These are phyloP conservation scores for Lablab purpureus DNA, from an alignment of 306 rosid species.

Conservation along the genomic window DNA sequence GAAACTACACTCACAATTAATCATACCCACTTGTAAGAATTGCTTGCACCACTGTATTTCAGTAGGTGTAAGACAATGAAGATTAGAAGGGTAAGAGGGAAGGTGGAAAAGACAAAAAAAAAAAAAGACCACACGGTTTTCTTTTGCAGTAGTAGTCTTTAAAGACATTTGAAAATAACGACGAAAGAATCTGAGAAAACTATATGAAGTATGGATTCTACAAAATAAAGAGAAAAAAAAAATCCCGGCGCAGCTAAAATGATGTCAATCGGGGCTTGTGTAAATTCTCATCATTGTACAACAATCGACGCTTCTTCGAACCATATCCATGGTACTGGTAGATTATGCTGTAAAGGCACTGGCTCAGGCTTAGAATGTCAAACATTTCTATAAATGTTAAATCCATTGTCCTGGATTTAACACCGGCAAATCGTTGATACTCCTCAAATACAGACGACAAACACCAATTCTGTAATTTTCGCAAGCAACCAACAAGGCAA, in stretches of 20 bases:
- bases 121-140: background rate
- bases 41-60: slow-evolving; percentile 25
- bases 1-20: slow-evolving; percentile 19
- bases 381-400: slow-evolving; percentile 75
- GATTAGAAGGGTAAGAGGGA: background rate
- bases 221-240: background rate
- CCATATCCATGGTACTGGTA: slow-evolving; percentile 92
- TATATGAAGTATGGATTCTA: slow-evolving; percentile 26
- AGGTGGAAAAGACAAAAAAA: background rate
- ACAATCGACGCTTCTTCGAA: slow-evolving; percentile 78
- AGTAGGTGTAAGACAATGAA: slow-evolving; percentile 21
- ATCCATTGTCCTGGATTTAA: slow-evolving; percentile 74
- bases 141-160: background rate
- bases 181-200: slow-evolving; percentile 9
- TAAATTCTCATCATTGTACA: slow-evolving; percentile 72
- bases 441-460: slow-evolving; percentile 84
- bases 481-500: slow-evolving; percentile 86
- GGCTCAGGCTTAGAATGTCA: slow-evolving; percentile 66
- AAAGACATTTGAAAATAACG: slow-evolving; percentile 31
- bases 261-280: slow-evolving; percentile 73
- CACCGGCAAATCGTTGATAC: slow-evolving; percentile 79
- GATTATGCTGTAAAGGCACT: slow-evolving; percentile 91
- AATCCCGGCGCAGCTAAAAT: slow-evolving; percentile 46
- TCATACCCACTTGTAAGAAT: background rate
- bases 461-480: slow-evolving; percentile 97